These are phyloP conservation scores for Amanita fuliginea DNA, from an alignment of 768 basidiomycete species.

Conservation along the genomic window DNA sequence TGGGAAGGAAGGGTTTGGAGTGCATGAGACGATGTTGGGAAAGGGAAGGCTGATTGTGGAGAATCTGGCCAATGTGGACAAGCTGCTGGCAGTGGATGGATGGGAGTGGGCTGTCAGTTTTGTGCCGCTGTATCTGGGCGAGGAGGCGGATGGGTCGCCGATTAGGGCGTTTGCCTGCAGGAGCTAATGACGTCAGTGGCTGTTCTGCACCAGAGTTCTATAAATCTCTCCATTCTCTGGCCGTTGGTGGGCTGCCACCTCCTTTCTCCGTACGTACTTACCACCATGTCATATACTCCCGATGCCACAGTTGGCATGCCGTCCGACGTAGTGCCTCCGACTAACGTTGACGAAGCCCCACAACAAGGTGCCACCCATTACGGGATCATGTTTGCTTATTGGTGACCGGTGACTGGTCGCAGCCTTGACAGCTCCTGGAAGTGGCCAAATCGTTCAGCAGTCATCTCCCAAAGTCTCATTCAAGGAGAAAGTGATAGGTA, in stretches of 20 bases:
- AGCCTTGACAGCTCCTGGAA: background rate
- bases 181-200: constrained; percentile 1
- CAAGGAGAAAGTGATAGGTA: constrained; percentile 51
- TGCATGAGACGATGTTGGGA: constrained; percentile 53
- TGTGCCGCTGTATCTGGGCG: constrained; percentile 45
- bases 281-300: background rate
- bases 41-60: constrained; percentile 57
- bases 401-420: no score
- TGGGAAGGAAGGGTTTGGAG: constrained; percentile 31
- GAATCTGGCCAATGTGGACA: constrained; percentile 49
- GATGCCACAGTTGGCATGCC: background rate
- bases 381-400: background rate
- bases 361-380: constrained; percentile 1
- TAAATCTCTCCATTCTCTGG: background rate
- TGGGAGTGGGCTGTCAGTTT: constrained; percentile 36
- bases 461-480: constrained; percentile 26
- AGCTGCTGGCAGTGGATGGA: constrained; percentile 15
- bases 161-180: constrained; percentile 49
- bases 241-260: no score
- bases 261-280: no score
- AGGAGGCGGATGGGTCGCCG: constrained; percentile 50
- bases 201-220: background rate
- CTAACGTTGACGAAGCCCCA: background rate
- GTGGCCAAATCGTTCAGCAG: background rate
- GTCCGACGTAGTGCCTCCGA: background rate